These are phyloP conservation scores for Exophiala oligosperma DNA, from an alignment of 2,329 filamentous ascomycete species.

Conservation along the genomic window DNA sequence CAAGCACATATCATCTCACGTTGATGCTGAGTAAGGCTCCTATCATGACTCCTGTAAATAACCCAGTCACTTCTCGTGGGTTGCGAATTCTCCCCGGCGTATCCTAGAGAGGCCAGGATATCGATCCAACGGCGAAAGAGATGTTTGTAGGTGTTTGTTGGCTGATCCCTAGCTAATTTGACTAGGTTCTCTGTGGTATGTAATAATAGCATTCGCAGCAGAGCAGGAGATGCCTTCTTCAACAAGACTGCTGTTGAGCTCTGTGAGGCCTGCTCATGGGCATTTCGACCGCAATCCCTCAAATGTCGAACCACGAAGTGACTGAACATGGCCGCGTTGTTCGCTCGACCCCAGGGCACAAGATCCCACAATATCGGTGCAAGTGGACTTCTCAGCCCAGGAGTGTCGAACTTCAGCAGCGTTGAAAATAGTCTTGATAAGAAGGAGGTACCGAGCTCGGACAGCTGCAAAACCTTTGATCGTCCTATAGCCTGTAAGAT, in stretches of 20 bases:
- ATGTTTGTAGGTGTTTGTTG: conserved; percentile 5
- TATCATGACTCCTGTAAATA: background rate
- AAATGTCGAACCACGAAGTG: conserved; percentile 4
- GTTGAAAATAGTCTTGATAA: conserved; percentile 14
- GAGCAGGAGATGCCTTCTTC: background rate
- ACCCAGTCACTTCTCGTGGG: conserved; percentile 8
- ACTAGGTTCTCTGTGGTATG: conserved; percentile 14
- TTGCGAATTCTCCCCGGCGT: background rate
- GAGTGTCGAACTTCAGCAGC: background rate
- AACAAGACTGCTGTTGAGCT: conserved; percentile 7
- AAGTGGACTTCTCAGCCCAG: background rate
- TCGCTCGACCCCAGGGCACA: conserved; percentile 7
- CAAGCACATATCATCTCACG: conserved; percentile 15
- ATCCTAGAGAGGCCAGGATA: conserved; percentile 10
- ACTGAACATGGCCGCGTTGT: conserved; percentile 11
- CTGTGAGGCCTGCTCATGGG: background rate
- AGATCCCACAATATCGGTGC: conserved; percentile 8
- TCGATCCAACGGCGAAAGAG: conserved; percentile 16
- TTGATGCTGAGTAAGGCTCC: conserved; percentile 3
- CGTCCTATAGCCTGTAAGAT: conserved; percentile 10
- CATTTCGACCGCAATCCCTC: background rate
- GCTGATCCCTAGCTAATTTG: background rate
- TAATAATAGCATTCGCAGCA: conserved; percentile 1
- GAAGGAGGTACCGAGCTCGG: conserved; percentile 10
- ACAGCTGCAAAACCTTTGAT: conserved; percentile 13